Base-by-base conservation (phyloP, 2,329 filamentous ascomycete species). In the Fusarium veterinarium region DNA sequence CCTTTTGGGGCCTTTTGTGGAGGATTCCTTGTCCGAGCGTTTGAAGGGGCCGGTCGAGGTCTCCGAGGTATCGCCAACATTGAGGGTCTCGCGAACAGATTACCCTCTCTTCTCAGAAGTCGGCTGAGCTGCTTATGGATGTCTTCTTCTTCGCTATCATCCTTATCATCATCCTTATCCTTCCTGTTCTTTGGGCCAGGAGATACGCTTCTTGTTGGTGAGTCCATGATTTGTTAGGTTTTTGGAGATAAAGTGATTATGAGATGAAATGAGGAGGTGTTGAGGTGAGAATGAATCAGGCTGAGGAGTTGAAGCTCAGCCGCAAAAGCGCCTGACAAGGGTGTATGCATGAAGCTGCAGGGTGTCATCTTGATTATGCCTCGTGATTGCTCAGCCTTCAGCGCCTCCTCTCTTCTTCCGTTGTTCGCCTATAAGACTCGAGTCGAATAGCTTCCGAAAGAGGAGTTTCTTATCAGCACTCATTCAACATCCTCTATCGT, bases 401-500 rank as follows among this genome's bases (percentile, higher is more conserved):
- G 37, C 33, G 31, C 5, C 35, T 16, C 20, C 37, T 41, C 25
- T n/a, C 10, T 17, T 8, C 8, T 1, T 46, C 19, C 2, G 19
- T 2, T 1, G 14, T 8, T 28, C 10, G 33, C 19, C 19, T 13
- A 11, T 4, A 2, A 25, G 9, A n/a, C 20, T 28, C 0, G 9
- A n/a, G 4, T 57, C 17, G 20, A 33, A 45, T 23, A 23, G 0
- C 19, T 1, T 20, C 10, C 10, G 1, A 23, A 25, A 30, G 35
- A 2, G 10, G 4, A 6, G 8, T 20, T 3, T 1, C 3, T 3
- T 5, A 17, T 16, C 4, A 5, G 6, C 1, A 8, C 1, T 5
- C 6, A 17, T 51, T 3, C 12, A 20, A 59, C 14, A 9, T 19
- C 28, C 0, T 23, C 14, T 23, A 8, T 5, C 3, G 16, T 6